Evolutionary conservation across 805 yeast species (phyloP).

Genomic region (Starmerella asiatica): DNA sequence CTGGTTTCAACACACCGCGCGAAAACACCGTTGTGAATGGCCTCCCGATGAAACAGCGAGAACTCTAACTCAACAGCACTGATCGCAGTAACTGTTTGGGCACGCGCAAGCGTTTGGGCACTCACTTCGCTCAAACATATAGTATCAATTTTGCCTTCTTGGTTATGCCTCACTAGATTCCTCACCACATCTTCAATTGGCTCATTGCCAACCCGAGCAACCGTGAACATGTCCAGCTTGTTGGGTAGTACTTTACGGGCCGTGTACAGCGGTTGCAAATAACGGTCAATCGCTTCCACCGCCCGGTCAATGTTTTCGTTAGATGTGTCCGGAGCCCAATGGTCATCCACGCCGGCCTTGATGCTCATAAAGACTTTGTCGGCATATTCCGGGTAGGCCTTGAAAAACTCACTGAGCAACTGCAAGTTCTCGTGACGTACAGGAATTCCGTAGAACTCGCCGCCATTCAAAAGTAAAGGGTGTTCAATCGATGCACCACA

Average conservation of each 20-base stretch:
- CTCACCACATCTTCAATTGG: constrained; percentile 48
- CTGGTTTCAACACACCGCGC: constrained; percentile 42
- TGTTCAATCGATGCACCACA: constrained; percentile 24
- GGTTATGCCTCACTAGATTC: constrained; percentile 40
- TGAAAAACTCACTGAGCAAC: constrained; percentile 44
- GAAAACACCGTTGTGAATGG: constrained; percentile 49
- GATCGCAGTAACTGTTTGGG: constrained; percentile 42
- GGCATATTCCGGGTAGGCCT: constrained; percentile 41
- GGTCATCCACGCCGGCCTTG: constrained; percentile 46
- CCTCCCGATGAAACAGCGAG: constrained; percentile 55
- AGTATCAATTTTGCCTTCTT: constrained; percentile 26
- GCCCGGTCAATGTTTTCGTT: constrained; percentile 36
- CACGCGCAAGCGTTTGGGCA: constrained; percentile 46
- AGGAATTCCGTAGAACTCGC: constrained; percentile 61
- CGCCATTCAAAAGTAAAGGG: constrained; percentile 50
- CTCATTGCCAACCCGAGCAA: constrained; percentile 49
- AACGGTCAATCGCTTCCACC: constrained; percentile 32
- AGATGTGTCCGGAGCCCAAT: constrained; percentile 37
- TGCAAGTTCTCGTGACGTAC: constrained; percentile 39
- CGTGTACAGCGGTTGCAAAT: constrained; percentile 17
- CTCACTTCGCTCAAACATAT: constrained; percentile 64
- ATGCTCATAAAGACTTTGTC: constrained; percentile 47
- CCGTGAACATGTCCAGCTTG: constrained; percentile 44
- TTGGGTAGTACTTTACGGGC: constrained; percentile 18
- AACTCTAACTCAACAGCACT: constrained; percentile 67